These are phyloP conservation scores for Populus tremula DNA, from an alignment of 345 rosid genomes.

Conservation along the genomic window DNA sequence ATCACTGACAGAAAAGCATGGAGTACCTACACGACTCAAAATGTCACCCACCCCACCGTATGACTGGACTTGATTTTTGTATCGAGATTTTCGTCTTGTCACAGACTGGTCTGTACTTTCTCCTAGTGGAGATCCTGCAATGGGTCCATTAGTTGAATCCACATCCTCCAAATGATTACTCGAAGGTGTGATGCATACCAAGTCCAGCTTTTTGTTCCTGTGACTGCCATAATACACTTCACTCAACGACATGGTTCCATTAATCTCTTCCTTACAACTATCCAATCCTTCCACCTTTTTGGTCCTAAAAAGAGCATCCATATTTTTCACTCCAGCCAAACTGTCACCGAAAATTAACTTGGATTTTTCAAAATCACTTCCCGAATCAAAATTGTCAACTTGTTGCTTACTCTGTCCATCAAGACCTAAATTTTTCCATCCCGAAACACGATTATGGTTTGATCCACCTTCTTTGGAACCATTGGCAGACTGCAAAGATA, in stretches of 20 bases:
- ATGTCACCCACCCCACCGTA: conserved; percentile 48
- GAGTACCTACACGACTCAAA: conserved; percentile 53
- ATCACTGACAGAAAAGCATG: conserved; percentile 45
- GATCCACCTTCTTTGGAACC: conserved; percentile 28
- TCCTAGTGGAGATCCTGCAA: conserved; percentile 32
- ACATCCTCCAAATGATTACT: conserved; percentile 42
- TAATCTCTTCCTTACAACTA: conserved; percentile 28
- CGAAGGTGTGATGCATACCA: conserved; percentile 30
- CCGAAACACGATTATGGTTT: conserved; percentile 27
- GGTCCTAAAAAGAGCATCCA: conserved; percentile 14
- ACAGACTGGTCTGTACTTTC: conserved; percentile 24
- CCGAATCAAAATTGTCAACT: conserved; percentile 27
- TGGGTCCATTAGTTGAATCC: conserved; percentile 44
- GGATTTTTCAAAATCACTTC: conserved; percentile 18
- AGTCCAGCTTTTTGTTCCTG: conserved; percentile 34
- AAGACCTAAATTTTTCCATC: conserved; percentile 30
- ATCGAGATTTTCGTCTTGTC: conserved; percentile 25
- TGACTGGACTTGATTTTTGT: conserved; percentile 29
- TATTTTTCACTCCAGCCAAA: conserved; percentile 12
- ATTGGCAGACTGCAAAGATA: conserved; percentile 51
- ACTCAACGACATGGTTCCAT: conserved; percentile 18
- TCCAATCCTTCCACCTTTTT: conserved; percentile 22
- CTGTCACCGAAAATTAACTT: conserved; percentile 29
- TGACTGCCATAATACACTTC: conserved; percentile 31
- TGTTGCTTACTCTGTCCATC: conserved; percentile 30